A percentile compares a stretch with the other conserved stretches of the same genome.
These are phyloP conservation scores for Porcisia deanei DNA, from an alignment of 208 protist species.

Conservation along the genomic window DNA sequence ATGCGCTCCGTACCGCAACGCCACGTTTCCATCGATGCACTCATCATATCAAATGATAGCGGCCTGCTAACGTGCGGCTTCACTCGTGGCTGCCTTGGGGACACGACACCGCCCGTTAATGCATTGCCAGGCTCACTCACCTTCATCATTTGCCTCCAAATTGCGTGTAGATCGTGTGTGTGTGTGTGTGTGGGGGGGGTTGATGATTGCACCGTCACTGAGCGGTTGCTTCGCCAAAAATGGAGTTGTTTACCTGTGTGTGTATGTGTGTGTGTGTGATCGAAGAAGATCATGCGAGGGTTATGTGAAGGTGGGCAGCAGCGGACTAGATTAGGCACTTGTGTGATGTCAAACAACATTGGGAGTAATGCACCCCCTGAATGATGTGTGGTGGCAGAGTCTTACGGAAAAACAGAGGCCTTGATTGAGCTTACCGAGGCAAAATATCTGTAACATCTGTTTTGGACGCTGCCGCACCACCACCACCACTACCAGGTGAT, in stretches of 20 bases:
- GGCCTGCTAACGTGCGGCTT: not conserved
- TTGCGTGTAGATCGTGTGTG: not conserved
- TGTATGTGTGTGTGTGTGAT: not conserved
- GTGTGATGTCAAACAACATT: too few relatives aligned
- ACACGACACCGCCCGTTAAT: not conserved
- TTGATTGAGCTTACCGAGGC: too few relatives aligned
- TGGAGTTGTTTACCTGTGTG: not conserved
- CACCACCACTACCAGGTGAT: too few relatives aligned
- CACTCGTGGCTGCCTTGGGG: not conserved
- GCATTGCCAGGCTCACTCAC: not conserved
- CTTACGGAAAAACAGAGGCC: too few relatives aligned
- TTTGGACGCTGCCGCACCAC: too few relatives aligned
- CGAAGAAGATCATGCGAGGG: too few relatives aligned
- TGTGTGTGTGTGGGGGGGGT: constrained; percentile 1
- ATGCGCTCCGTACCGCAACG: constrained; percentile 2
- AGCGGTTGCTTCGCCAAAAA: too few relatives aligned
- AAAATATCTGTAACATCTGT: too few relatives aligned
- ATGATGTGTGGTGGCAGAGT: too few relatives aligned
- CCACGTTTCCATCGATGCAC: constrained; percentile 7
- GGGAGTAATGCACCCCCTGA: too few relatives aligned
- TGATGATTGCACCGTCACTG: not conserved
- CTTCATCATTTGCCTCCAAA: not conserved
- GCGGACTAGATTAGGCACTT: too few relatives aligned
- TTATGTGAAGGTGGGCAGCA: too few relatives aligned
- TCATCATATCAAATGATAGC: not conserved